These are phyloP conservation scores for Daldinia loculata DNA, from an alignment of 495 filamentous ascomycete species.

Conservation along the genomic window DNA sequence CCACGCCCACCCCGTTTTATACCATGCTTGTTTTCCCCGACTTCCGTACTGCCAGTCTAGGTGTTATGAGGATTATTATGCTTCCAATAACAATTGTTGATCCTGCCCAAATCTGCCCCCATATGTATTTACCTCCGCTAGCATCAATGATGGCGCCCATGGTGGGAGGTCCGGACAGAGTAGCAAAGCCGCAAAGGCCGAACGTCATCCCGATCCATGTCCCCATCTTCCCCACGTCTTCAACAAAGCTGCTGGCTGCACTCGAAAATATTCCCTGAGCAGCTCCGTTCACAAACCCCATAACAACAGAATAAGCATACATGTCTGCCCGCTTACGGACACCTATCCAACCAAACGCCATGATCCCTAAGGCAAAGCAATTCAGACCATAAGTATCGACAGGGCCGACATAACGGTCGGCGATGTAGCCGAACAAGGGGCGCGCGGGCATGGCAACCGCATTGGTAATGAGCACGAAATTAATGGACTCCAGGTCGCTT, in stretches of 20 bases:
- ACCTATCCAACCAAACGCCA: slow-evolving; percentile 52
- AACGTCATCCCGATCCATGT: slow-evolving; percentile 57
- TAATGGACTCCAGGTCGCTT: slow-evolving; percentile 48
- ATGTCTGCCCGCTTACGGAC: slow-evolving; percentile 46
- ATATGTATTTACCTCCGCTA: slow-evolving; percentile 47
- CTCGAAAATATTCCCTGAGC: slow-evolving; percentile 54
- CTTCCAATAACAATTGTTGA: slow-evolving; percentile 28
- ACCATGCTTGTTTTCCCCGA: background rate
- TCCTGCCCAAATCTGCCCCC: slow-evolving; percentile 55
- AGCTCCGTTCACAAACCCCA: slow-evolving; percentile 53
- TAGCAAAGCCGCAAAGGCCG: slow-evolving; percentile 51
- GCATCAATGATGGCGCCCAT: slow-evolving; percentile 56
- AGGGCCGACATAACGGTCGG: slow-evolving; percentile 49
- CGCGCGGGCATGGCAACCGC: slow-evolving; percentile 50
- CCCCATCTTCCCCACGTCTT: slow-evolving; percentile 55
- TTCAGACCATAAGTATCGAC: slow-evolving; percentile 50
- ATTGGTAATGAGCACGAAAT: slow-evolving; percentile 53
- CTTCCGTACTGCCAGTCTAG: slow-evolving; percentile 7
- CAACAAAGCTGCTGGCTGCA: slow-evolving; percentile 50
- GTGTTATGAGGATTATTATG: slow-evolving; percentile 13
- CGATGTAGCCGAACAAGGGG: slow-evolving; percentile 49
- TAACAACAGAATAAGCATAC: slow-evolving; percentile 54
- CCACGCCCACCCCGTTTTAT: background rate
- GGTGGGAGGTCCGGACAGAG: slow-evolving; percentile 54
- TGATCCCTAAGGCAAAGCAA: slow-evolving; percentile 43